Evolutionary conservation across 179 eudicot genomes (phyloP).

Genomic region (Silene noctiflora): DNA sequence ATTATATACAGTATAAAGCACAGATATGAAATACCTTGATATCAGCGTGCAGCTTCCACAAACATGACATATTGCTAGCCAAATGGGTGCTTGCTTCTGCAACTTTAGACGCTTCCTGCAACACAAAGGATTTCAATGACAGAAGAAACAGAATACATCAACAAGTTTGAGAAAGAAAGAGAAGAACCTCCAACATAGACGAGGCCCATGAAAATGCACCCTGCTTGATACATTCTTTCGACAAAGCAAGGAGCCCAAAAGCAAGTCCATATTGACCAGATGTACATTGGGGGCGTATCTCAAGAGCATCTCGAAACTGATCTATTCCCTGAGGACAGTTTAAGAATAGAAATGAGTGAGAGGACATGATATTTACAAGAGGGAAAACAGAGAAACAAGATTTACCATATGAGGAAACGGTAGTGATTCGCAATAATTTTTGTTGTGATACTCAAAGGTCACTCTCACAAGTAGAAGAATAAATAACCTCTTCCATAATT

Average conservation of each 20-base stretch:
- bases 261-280: conserved; percentile 93
- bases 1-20: neutral
- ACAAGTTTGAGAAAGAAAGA: conserved; percentile 14
- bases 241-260: conserved; percentile 73
- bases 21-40: conserved; percentile 54
- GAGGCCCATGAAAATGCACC: conserved; percentile 97
- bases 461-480: neutral
- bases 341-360: neutral
- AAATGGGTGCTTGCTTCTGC: conserved; percentile 45
- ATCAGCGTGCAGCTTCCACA: conserved; percentile 95
- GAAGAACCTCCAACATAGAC: conserved; percentile 79
- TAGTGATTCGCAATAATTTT: neutral
- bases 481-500: neutral
- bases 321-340: conserved; percentile 60
- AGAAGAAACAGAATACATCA: conserved; percentile 2
- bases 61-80: conserved; percentile 69
- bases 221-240: conserved; percentile 69
- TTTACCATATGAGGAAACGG: neutral
- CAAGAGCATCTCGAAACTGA: conserved; percentile 70
- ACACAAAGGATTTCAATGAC: conserved; percentile 12
- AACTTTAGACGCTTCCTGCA: conserved; percentile 78
- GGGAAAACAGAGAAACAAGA: neutral
- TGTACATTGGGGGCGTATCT: conserved; percentile 54
- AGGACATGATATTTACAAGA: neutral
- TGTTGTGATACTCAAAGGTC: conserved; percentile 3